phyloP scores from a whole-genome alignment of 2,329 filamentous ascomycete species.

The Setomelanomma holmii region DNA sequence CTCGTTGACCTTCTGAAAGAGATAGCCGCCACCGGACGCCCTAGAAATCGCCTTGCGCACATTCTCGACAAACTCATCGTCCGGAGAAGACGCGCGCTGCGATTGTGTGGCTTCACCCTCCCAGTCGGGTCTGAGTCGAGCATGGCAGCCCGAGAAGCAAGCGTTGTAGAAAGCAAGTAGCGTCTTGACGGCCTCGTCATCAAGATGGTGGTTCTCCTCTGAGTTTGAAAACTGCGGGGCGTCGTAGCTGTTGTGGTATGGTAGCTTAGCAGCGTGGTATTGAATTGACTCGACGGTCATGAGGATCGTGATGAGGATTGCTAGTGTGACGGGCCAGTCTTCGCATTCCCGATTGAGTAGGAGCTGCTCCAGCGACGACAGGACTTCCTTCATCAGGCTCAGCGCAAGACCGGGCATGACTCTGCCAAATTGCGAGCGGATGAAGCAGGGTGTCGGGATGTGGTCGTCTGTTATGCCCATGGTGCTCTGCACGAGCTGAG shows the following conservation, averaged over 20 bases:
- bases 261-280: constrained; percentile 46
- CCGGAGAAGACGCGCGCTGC: constrained; percentile 5
- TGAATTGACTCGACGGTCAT: constrained; percentile 50
- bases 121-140: constrained; percentile 36
- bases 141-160: constrained; percentile 45
- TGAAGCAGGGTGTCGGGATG: constrained; percentile 47
- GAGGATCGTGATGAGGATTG: constrained; percentile 40
- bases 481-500: constrained; percentile 26
- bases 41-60: constrained; percentile 32
- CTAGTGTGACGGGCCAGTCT: constrained; percentile 44
- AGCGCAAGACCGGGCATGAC: constrained; percentile 44
- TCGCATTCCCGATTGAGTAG: constrained; percentile 36
- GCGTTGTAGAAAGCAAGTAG: constrained; percentile 43
- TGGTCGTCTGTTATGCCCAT: constrained; percentile 19
- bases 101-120: constrained; percentile 27
- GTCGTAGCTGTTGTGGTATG: constrained; percentile 39
- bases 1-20: constrained; percentile 26
- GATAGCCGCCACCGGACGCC: constrained; percentile 27
- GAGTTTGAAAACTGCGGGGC: background rate
- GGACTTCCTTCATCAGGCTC: constrained; percentile 41
- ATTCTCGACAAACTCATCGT: constrained; percentile 39
- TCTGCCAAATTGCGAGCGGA: constrained; percentile 47
- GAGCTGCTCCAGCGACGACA: constrained; percentile 40
- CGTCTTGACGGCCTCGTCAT: constrained; percentile 36
- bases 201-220: constrained; percentile 16